Conservation (phyloP, 2,329 filamentous ascomycete species). For the Parafenestella ontariensis region DNA sequence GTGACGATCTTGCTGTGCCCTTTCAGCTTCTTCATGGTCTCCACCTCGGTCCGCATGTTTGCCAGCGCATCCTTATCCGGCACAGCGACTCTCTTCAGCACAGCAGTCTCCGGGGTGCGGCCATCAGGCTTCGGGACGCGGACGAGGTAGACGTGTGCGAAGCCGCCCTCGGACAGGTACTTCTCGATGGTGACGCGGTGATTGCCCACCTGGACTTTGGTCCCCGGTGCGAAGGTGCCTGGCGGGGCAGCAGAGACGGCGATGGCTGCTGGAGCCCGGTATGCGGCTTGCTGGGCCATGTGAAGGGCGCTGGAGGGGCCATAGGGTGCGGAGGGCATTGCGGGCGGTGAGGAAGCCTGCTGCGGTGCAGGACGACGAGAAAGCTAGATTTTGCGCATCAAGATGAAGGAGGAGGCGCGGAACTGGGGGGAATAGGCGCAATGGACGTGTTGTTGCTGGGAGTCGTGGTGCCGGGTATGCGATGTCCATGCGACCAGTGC, state of each 20-base stretch:
- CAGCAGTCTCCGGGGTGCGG: slow-evolving; percentile 79
- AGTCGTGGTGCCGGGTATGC: slow-evolving; percentile 9
- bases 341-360: slow-evolving; percentile 43
- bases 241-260: slow-evolving; percentile 50
- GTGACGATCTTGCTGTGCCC: slow-evolving; percentile 95
- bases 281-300: slow-evolving; percentile 47
- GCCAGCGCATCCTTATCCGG: slow-evolving; percentile 94
- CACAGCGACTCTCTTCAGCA: slow-evolving; percentile 93
- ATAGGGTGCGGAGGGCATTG: slow-evolving; percentile 51
- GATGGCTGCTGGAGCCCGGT: slow-evolving; percentile 40
- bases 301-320: slow-evolving; percentile 42
- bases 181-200: slow-evolving; percentile 95
- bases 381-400: slow-evolving; percentile 44
- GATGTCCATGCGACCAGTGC: slow-evolving; percentile 10
- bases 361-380: slow-evolving; percentile 39
- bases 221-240: slow-evolving; percentile 90
- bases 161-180: slow-evolving; percentile 97
- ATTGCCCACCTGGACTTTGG: slow-evolving; percentile 93
- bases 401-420: slow-evolving; percentile 15
- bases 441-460: slow-evolving; percentile 10
- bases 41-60: slow-evolving; percentile 97
- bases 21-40: slow-evolving; percentile 99
- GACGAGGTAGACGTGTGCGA: slow-evolving; percentile 97
- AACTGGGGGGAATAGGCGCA: slow-evolving; percentile 11
- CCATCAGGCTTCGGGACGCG: slow-evolving; percentile 75